Evolutionary conservation across 441 rosid genomes (phyloP).

Genomic region (Isatis lusitanica): DNA sequence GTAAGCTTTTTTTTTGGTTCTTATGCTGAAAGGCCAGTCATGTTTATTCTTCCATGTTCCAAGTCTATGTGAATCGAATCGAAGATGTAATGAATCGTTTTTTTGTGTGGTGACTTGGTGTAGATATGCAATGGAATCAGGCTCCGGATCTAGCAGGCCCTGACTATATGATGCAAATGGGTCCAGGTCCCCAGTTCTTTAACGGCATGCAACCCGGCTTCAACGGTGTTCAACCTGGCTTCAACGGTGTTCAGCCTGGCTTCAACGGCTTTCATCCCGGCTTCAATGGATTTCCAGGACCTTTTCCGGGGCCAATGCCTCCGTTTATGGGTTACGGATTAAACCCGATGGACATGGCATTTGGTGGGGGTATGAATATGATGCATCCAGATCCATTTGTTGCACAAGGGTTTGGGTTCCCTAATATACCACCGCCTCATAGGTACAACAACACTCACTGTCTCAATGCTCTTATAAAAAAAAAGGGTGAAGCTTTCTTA

Average conservation of each 20-base stretch:
- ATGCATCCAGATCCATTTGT: conserved; percentile 41
- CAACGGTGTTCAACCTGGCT: conserved; percentile 62
- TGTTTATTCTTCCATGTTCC: background rate
- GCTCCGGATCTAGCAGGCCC: conserved; percentile 79
- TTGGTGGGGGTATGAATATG: conserved; percentile 58
- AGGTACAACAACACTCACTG: conserved; percentile 33
- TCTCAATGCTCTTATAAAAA: background rate
- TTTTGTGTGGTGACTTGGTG: conserved; percentile 25
- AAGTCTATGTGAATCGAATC: background rate
- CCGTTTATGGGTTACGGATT: conserved; percentile 75
- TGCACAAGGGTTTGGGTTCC: conserved; percentile 39
- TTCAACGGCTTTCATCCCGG: conserved; percentile 68
- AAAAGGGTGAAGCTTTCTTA: background rate
- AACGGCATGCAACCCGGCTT: conserved; percentile 83
- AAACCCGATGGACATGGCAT: conserved; percentile 37
- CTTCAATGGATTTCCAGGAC: conserved; percentile 76
- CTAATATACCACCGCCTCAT: conserved; percentile 41
- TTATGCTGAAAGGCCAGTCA: background rate
- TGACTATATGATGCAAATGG: conserved; percentile 87
- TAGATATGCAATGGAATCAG: conserved; percentile 81
- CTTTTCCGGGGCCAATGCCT: conserved; percentile 73
- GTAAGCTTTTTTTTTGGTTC: conserved; percentile 44
- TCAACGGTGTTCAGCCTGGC: conserved; percentile 76
- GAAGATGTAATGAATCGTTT: background rate
- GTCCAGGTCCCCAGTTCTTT: conserved; percentile 80